Evolutionary conservation across 345 rosid genomes (phyloP).

Genomic region (Eucalyptus fibrosa): DNA sequence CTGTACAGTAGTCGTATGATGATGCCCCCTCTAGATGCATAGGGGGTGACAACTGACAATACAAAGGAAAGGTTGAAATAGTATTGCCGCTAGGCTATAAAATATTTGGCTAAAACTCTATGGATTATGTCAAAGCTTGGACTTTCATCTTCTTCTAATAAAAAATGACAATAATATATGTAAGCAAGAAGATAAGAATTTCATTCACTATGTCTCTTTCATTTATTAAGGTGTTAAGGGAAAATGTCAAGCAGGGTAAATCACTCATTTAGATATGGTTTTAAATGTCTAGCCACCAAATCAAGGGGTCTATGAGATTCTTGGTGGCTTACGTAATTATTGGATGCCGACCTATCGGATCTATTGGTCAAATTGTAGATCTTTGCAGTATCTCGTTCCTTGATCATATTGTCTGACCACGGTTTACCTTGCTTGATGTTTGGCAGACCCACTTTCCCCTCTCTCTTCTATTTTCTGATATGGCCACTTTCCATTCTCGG

Average conservation of each 20-base stretch:
- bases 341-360: background rate
- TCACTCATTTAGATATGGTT: background rate
- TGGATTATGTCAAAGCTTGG: background rate
- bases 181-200: background rate
- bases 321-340: background rate
- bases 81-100: background rate
- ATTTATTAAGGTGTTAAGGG: background rate
- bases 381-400: background rate
- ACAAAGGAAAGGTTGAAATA: background rate
- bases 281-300: background rate
- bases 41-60: background rate
- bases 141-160: background rate
- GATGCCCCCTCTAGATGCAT: background rate
- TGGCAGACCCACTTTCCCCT: background rate
- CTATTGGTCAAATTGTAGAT: background rate
- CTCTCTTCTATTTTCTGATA: background rate
- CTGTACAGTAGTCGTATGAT: background rate
- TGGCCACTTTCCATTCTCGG: background rate
- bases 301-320: background rate
- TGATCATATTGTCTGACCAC: background rate
- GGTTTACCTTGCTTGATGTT: background rate
- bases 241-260: background rate
- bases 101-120: too few species aligned
- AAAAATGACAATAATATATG: background rate
- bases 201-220: background rate